Evolutionary conservation across 148 eudicot species (phyloP).

Genomic region (Limonium bicolor): DNA sequence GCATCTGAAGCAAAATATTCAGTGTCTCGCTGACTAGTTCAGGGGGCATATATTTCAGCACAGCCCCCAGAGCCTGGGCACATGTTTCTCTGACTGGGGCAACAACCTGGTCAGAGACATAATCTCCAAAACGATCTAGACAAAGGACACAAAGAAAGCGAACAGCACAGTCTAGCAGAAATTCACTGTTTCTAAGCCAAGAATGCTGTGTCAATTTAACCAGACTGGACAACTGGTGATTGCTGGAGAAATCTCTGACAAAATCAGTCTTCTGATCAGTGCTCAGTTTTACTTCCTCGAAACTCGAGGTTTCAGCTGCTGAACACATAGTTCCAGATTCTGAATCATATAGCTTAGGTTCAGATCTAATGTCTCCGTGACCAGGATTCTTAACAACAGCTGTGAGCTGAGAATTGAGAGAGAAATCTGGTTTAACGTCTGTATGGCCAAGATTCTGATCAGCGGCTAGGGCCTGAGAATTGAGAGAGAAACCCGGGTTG

Average conservation of each 20-base stretch:
- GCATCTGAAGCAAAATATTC: slow-evolving; percentile 86
- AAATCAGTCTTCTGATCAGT: slow-evolving; percentile 15
- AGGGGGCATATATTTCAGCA: slow-evolving; percentile 84
- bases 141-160: slow-evolving; percentile 95
- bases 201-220: slow-evolving; percentile 58
- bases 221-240: slow-evolving; percentile 44
- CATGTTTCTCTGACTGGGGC: slow-evolving; percentile 99
- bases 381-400: too few species aligned
- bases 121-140: slow-evolving; percentile 95
- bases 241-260: slow-evolving; percentile 26
- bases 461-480: too few species aligned
- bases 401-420: too few species aligned
- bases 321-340: too few species aligned
- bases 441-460: too few species aligned
- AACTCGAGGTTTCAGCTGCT: too few species aligned
- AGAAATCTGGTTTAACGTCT: too few species aligned
- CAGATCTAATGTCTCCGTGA: too few species aligned
- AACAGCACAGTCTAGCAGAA: slow-evolving; percentile 82
- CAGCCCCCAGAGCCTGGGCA: slow-evolving; percentile 96
- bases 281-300: too few species aligned
- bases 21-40: slow-evolving; percentile 65
- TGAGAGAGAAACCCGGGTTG: too few species aligned
- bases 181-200: slow-evolving; percentile 71
- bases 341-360: too few species aligned
- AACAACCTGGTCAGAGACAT: slow-evolving; percentile 98